Evolutionary conservation across 345 rosid species (phyloP).

Genomic region (Cardamine resedifolia): DNA sequence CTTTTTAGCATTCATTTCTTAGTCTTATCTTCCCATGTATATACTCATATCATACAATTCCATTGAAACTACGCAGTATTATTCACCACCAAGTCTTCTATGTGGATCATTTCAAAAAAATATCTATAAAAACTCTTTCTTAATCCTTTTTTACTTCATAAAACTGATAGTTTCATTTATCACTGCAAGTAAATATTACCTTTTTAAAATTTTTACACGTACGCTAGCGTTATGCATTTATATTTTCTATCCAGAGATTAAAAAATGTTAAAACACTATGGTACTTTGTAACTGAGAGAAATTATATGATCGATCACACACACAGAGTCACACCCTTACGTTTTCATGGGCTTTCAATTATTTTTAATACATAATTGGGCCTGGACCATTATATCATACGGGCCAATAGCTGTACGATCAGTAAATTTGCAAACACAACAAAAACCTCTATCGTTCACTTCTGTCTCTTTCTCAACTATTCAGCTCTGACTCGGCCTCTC

Average conservation of each 20-base stretch:
- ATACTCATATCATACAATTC: not conserved
- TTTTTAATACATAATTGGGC: not conserved
- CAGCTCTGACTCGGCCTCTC: constrained; percentile 9
- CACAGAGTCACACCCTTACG: not conserved
- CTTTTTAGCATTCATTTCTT: not conserved
- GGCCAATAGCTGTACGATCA: not conserved
- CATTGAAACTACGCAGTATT: not conserved
- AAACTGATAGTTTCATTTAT: not conserved
- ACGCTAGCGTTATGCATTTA: too few species aligned
- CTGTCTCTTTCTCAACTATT: not conserved
- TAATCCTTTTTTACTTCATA: not conserved
- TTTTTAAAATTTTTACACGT: too few species aligned
- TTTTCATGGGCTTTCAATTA: not conserved
- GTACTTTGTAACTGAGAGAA: not conserved
- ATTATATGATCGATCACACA: not conserved
- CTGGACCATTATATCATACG: not conserved
- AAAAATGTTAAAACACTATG: not conserved
- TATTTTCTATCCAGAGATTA: too few species aligned
- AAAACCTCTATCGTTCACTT: not conserved
- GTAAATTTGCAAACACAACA: not conserved
- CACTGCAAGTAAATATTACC: not conserved
- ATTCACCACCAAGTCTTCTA: not conserved
- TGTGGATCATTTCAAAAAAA: not conserved
- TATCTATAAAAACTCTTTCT: not conserved
- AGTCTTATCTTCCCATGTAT: not conserved